Evolutionary conservation across 495 filamentous ascomycete species (phyloP), one percentile per base, ranked within the genome.

Genomic region (Penicillium cataractarum): DNA sequence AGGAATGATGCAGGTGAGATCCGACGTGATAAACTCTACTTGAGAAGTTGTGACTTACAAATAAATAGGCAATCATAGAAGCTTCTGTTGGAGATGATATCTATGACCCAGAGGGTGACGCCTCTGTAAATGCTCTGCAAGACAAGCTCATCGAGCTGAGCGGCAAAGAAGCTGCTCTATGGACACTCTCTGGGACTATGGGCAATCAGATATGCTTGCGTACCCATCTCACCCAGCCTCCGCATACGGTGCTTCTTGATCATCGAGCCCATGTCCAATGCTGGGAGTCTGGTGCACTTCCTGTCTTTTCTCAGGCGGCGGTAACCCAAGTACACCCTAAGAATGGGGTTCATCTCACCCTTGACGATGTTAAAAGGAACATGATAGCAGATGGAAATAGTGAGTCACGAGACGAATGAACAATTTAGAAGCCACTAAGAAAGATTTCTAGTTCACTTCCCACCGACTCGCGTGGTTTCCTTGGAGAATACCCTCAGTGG

Each of bases 121-220:
- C 24, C 2, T 51, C 48, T 6, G 48, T 51, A 13, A 51, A 51
- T 26, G 17, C 12, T 15, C 48, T 51, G 2, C 29, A 27, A 21
- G 9, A 51, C 24, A 51, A 19, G n/a, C 24, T 29, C 17, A 51
- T 51, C 7, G 17, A 53, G 19, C 31, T 53, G 13, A 53, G 22
- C 15, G 50, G 50, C 17, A 53, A 53, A 33, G 50, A 53, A 32
- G 50, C 50, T 19, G 50, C 26, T 9, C 19, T 53, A 21, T 31
- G 24, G 27, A n/a, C 27, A 32, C 22, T 33, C 0, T 31, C 26
- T 4, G 50, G 50, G 5, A 53, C 50, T 21, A 53, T 53, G 50
- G 50, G 50, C 10, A 53, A 53, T 33, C 50, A 53, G 27, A 53
- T 53, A 13, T 31, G 50, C 27, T 15, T 53, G 0, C 50, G 50